A percentile compares a stretch with the other conserved stretches of the same genome.
These are phyloP conservation scores for Neospermospora avenae DNA, from an alignment of 2,329 filamentous ascomycete species.

Conservation along the genomic window DNA sequence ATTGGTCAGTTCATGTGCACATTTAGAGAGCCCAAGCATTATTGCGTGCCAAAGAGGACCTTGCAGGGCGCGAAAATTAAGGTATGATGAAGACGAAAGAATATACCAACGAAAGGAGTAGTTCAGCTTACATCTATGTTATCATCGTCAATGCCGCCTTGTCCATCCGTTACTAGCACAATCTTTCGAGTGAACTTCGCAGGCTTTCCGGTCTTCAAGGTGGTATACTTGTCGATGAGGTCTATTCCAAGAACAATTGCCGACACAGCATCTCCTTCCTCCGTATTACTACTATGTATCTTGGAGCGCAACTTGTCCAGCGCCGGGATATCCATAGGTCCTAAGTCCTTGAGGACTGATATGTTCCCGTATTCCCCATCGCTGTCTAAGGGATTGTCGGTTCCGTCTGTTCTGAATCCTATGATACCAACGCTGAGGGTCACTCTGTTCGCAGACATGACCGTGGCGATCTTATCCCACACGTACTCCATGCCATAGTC, in stretches of 20 bases:
- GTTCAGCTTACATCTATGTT: constrained; percentile 48
- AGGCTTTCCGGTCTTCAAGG: constrained; percentile 46
- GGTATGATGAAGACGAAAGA: neutral
- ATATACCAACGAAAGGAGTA: neutral
- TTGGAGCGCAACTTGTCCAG: constrained; percentile 61
- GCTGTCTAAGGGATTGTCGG: constrained; percentile 60
- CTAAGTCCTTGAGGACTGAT: constrained; percentile 68
- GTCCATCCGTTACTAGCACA: constrained; percentile 80
- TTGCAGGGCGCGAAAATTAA: neutral
- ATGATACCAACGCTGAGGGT: constrained; percentile 75
- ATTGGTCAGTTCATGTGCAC: neutral
- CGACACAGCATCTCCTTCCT: constrained; percentile 79
- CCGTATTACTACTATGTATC: constrained; percentile 65
- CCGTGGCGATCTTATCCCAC: constrained; percentile 86
- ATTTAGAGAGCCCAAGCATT: neutral
- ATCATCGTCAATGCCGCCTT: constrained; percentile 68
- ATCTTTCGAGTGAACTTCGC: constrained; percentile 80
- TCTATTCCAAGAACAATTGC: constrained; percentile 81
- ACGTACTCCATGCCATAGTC: constrained; percentile 90
- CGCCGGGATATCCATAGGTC: constrained; percentile 60
- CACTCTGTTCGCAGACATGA: constrained; percentile 65
- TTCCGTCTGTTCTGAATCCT: constrained; percentile 77
- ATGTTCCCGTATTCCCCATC: constrained; percentile 79
- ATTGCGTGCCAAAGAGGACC: neutral
- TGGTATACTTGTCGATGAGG: constrained; percentile 79